Evolutionary conservation across 2,329 filamentous ascomycete species (phyloP).

Genomic region (Hortaea sp.): DNA sequence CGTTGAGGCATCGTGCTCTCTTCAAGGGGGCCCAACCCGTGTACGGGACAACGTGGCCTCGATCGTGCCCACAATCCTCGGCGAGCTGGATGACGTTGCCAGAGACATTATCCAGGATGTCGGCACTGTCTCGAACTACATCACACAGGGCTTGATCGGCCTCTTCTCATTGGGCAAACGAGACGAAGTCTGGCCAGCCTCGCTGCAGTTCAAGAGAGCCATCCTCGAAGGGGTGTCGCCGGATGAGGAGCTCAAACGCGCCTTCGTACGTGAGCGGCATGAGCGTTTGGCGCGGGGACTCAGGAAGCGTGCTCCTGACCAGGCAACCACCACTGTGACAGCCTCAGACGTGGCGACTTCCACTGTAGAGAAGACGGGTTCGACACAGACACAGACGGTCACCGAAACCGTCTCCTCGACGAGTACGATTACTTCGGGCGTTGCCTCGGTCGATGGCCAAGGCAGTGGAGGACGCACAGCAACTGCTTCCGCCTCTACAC

Average conservation of each 20-base stretch:
- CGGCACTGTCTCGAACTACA: neutral
- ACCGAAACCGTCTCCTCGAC: constrained; percentile 11
- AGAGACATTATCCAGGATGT: constrained; percentile 7
- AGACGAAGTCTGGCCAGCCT: constrained; percentile 4
- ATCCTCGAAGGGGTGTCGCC: constrained; percentile 11
- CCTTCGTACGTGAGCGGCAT: constrained; percentile 14
- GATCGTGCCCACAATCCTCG: constrained; percentile 19
- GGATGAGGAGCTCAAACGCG: constrained; percentile 9
- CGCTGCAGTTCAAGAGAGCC: constrained; percentile 13
- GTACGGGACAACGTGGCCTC: constrained; percentile 17
- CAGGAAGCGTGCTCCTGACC: constrained; percentile 27
- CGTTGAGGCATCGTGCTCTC: constrained; percentile 1
- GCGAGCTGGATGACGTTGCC: neutral
- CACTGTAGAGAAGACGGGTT: constrained; percentile 12
- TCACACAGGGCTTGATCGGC: neutral
- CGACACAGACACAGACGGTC: constrained; percentile 5
- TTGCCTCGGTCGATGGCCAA: neutral
- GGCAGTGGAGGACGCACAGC: neutral
- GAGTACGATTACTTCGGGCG: constrained; percentile 7
- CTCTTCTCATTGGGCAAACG: constrained; percentile 1
- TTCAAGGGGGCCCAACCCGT: constrained; percentile 1
- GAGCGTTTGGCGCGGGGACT: constrained; percentile 7
- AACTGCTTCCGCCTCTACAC: neutral
- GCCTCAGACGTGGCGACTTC: constrained; percentile 13
- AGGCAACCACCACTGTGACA: constrained; percentile 25